Base-by-base conservation (phyloP, 495 filamentous ascomycete species). In the Penicillium mononematosum region DNA sequence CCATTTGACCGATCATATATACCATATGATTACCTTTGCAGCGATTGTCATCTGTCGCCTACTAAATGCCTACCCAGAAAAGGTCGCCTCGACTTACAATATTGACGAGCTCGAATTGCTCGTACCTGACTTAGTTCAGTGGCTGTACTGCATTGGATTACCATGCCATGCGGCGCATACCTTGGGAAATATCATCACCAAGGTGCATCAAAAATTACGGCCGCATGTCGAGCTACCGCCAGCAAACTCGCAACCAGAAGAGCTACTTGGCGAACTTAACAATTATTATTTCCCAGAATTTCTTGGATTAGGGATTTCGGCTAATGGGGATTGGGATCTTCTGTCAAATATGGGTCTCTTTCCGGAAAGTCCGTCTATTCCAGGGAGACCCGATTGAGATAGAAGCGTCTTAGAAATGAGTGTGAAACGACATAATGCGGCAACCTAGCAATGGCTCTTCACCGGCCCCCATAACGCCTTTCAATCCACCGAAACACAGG, bases 1-100 rank as follows among this genome's bases (percentile, higher is more conserved):
- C 14, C 75, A 79, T 57, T 57, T 79, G 14, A 78, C 63, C 34
- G 75, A 79, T 52, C 76, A 78, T 17, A 75, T 78, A n/a, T 79
- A 79, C 55, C 75, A 79, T 58, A 77, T 78, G 66, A 74, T 78
- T 32, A 76, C 75, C 9, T 79, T 78, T 38, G 73, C 75, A 2
- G 74, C 75, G 6, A 70, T 79, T 19, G 67, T 70, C 4, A 65
- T 78, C 2, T 78, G 74, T 27, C 68, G 75, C 29, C 50, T 79
- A 5, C 48, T 76, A 2, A 68, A 65, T 45, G 68, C 14, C 42
- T 75, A 76, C 48, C 75, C 76, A 50, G 50, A 59, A 5, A 68
- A 78, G 20, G 51, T 77, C 0, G 53, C 52, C 1, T 17, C 56
- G 10, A 58, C 59, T 9, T 60, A 74, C 27, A 57, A 74, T 19